A percentile compares a stretch with the other conserved stretches of the same genome.
Evolutionary conservation across 2,329 filamentous ascomycete genomes (phyloP).

Genomic region (Venturia effusa): DNA sequence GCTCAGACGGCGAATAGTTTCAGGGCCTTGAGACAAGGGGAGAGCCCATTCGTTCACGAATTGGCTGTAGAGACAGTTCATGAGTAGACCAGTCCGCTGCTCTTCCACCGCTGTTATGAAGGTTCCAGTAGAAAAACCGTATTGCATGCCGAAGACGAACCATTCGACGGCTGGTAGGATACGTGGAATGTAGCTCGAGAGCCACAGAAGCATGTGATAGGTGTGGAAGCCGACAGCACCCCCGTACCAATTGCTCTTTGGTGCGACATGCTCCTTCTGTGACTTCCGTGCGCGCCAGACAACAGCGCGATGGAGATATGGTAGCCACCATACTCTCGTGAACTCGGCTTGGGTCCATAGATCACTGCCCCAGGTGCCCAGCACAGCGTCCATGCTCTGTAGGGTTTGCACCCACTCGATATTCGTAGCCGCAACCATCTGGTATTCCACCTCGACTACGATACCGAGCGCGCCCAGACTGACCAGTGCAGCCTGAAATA

Average conservation of each 20-base stretch:
- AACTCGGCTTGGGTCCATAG: conserved; percentile 84
- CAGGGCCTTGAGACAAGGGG: conserved; percentile 73
- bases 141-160: conserved; percentile 97
- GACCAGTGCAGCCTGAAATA: conserved; percentile 81
- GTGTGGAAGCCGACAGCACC: conserved; percentile 72
- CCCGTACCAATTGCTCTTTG: conserved; percentile 68
- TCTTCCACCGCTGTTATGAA: conserved; percentile 68
- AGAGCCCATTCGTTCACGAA: conserved; percentile 98
- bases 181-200: conserved; percentile 66
- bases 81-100: conserved; percentile 68
- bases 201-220: conserved; percentile 81
- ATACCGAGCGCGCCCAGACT: conserved; percentile 86
- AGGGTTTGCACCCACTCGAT: conserved; percentile 79
- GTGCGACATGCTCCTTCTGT: conserved; percentile 18
- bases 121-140: conserved; percentile 67
- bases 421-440: conserved; percentile 70
- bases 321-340: conserved; percentile 95
- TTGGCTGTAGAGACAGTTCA: conserved; percentile 98
- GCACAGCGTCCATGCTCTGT: conserved; percentile 55
- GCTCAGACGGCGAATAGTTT: conserved; percentile 71
- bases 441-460: conserved; percentile 78
- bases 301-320: conserved; percentile 78
- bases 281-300: conserved; percentile 84
- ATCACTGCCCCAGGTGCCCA: conserved; percentile 58
- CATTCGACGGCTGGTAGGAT: conserved; percentile 84